These are phyloP conservation scores for Albizia julibrissin DNA, from an alignment of 306 rosid genomes.

Conservation along the genomic window DNA sequence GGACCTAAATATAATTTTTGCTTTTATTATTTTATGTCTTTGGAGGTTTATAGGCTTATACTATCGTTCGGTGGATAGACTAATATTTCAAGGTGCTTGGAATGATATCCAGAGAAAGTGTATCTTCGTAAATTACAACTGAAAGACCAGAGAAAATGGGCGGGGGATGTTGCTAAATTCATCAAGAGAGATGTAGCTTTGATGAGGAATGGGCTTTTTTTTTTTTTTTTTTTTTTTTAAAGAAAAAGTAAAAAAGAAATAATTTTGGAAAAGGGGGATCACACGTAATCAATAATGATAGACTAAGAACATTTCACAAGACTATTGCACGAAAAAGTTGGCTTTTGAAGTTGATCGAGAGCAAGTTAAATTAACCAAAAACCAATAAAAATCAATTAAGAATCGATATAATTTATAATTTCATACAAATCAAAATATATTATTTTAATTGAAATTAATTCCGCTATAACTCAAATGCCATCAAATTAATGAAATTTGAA, in stretches of 20 bases:
- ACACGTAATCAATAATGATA: constrained; percentile 17
- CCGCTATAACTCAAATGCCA: neutral
- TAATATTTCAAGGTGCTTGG: constrained; percentile 13
- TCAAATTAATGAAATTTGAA: neutral
- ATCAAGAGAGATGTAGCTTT: constrained; percentile 30
- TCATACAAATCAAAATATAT: no score
- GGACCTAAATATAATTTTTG: no score
- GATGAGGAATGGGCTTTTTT: neutral
- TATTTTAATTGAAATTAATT: no score
- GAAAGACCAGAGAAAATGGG: constrained; percentile 3
- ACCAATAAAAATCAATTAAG: no score
- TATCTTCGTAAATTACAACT: constrained; percentile 13
- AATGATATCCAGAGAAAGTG: constrained; percentile 23
- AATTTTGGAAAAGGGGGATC: constrained; percentile 22
- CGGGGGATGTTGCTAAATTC: constrained; percentile 38
- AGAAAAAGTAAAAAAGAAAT: neutral
- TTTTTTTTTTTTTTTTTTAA: neutral
- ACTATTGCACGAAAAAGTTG: neutral
- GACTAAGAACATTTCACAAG: neutral
- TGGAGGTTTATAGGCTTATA: constrained; percentile 12
- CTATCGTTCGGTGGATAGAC: constrained; percentile 32
- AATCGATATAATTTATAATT: no score
- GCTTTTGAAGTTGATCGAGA: neutral
- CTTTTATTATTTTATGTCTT: neutral
- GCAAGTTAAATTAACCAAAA: no score